phyloP scores from a whole-genome alignment of 768 basidiomycete species.

The Tephrocybe rancida region DNA sequence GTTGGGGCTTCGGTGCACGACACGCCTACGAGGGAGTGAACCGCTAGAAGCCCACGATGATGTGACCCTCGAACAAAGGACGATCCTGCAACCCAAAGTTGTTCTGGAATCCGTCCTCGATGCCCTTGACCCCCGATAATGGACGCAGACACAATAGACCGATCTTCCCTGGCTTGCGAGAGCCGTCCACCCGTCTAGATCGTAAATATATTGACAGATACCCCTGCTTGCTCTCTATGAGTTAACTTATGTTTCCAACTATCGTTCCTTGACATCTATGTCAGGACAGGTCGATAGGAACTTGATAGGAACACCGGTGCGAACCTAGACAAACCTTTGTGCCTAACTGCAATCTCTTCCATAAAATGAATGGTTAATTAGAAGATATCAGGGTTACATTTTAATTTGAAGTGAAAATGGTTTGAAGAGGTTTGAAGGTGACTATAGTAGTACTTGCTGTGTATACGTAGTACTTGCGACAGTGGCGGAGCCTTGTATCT shows the following conservation, averaged over 20 bases:
- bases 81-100: conserved; percentile 73
- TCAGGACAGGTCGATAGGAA: no score
- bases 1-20: conserved; percentile 68
- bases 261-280: neutral
- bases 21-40: conserved; percentile 38
- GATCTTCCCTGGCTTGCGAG: neutral
- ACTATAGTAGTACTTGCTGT: no score
- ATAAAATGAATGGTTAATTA: no score
- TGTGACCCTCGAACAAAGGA: conserved; percentile 53
- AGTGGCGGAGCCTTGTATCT: no score
- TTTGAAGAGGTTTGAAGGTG: no score
- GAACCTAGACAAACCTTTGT: no score
- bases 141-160: neutral
- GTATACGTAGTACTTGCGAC: no score
- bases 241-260: neutral
- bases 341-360: no score
- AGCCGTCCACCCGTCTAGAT: neutral
- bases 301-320: no score
- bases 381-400: no score
- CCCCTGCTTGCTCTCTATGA: neutral
- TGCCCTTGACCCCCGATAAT: conserved; percentile 34
- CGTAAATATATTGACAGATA: neutral
- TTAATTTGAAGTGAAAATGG: no score
- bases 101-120: conserved; percentile 71
- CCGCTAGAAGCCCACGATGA: conserved; percentile 30